Base-by-base conservation (phyloP, 352 stramenopile genomes). In the Thraustochytrium sp. region DNA sequence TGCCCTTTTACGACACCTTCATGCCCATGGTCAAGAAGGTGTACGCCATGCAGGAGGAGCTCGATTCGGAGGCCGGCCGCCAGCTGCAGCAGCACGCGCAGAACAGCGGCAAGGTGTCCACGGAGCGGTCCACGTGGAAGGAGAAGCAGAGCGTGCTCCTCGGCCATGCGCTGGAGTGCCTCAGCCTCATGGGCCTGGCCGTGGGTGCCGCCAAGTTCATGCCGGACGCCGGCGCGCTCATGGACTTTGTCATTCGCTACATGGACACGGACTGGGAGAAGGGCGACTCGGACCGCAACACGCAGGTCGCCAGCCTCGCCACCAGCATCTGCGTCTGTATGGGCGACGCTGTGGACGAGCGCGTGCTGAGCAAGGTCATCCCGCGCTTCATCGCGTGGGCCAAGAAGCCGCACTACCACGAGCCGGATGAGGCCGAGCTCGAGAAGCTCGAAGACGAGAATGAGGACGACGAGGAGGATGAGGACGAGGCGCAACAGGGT, bases 271-370 rank as follows among this genome's bases (percentile, higher is more conserved):
- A 55, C 23, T 80, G 68, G 68, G 51, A 23, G 8, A 46, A 55
- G 48, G 68, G 68, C 53, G 68, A 80, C 44, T 44, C 48, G 48
- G 68, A 80, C 46, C 48, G 68, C 48, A 80, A 80, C 53, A 13
- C 18, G 23, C 68, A 80, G 68, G 53, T 80, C 21, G 68, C 68
- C 21, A 64, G 26, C 48, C 53, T 80, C 4, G 53, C 53, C 1
- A 49, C 53, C 31, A 80, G 23, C 53, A 80, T 80, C 37, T 80
- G 68, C 68, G 26, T 46, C n/a, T 63, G 68, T 34, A 80, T 80
- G 68, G 65, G 65, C 40, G 62, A 75, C 4, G 31, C 68, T 13
- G 68, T 80, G 21, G 68, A 80, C 48, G 44, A 61, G 53, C 1
- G 13, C 38, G 51, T 80, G 3, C 53, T 80, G 26, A 34, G 68